Base-by-base conservation (phyloP, 2,329 filamentous ascomycete species). In the Trichoderma citrinoviride region DNA sequence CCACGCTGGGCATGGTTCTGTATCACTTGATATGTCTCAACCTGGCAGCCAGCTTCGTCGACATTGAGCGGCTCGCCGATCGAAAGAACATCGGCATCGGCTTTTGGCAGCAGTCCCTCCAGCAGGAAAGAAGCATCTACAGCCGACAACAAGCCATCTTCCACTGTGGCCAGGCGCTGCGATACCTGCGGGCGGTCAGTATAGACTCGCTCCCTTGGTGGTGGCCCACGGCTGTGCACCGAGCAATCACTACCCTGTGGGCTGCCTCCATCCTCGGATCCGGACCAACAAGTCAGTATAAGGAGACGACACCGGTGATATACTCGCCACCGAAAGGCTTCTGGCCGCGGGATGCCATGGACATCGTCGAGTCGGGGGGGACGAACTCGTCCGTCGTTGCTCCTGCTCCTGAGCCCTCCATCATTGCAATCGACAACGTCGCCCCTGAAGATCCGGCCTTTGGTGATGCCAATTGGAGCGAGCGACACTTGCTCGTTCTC, bases 1-100 rank as follows among this genome's bases (percentile, higher is more conserved):
- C 19, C 5, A 41, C 19, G 6, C 29, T 46, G 6, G 27, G 25
- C 71, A 76, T 91, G 47, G 83, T 89, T 49, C 82, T 91, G 66
- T 91, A 89, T 73, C 89, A 92, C 70, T 81, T 91, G 47, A 87
- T 91, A 72, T 87, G 84, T 55, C 81, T 92, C 65, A 90, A 90
- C 69, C 83, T 86, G 8, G 83, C 90, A 29, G 88, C 87, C 17
- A 86, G 86, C 74, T 90, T 91, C 71, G 81, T 85, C 2, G 85
- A 88, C 69, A 85, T 91, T 52, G 89, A 91, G 76, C 81, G 83
- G 3, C 78, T 91, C 10, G 88, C 88, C 3, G 82, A 88, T 17
- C 81, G 83, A 41, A 87, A 90, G 65, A 80, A 78, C 23, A 80
- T 85, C 52, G 82, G 87, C 67, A 82, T 82, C 7, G 80, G 81